Evolutionary conservation across 2,329 filamentous ascomycete species (phyloP), one percentile per base, ranked within the genome.

Genomic region (Aspergillus aculeatinus): DNA sequence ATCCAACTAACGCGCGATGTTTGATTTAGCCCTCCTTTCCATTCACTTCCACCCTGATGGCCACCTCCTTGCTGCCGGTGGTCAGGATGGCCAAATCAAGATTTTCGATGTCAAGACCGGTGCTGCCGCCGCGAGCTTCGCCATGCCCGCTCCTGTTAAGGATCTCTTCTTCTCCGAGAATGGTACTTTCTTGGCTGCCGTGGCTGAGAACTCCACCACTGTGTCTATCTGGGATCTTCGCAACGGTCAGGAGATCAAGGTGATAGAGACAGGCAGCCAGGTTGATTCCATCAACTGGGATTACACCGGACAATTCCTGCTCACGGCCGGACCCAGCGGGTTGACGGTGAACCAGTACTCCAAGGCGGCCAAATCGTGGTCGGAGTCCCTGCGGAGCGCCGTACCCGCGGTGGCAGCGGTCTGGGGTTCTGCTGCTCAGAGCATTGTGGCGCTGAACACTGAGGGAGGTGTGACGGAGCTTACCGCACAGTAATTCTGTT

Each of bases 21-120:
- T 11, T 56, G 29, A 25, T 44, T 11, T 72, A 90, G 91, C 88
- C 62, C 81, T 96, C 50, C 90, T 89, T 1, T 85, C 88, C 54
- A 90, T 88, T 64, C 86, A 89, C 35, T 98, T 99, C 83, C 95
- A 99, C 74, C 95, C 96, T 6, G 95, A 99, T 72, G 95, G 95
- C n/a, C 91, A 97, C 73, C 83, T 99, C 5, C 87, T 98, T 68
- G 94, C 92, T 44, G 90, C 89, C 2, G 95, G 94, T 63, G 90
- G 89, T n/a, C 80, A 80, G 10, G 83, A 89, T 52, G 92, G 92
- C 49, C 87, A 92, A 60, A 89, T 99, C 74, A 91, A 93, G 74
- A 85, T 99, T 56, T 98, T 90, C 78, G 90, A 96, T 76, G 89
- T 92, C 67, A 93, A 90, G 76, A 90, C 86, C 0, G 89, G 92